phyloP scores from a whole-genome alignment of 495 filamentous ascomycete species.

The Annulohypoxylon stygium region DNA sequence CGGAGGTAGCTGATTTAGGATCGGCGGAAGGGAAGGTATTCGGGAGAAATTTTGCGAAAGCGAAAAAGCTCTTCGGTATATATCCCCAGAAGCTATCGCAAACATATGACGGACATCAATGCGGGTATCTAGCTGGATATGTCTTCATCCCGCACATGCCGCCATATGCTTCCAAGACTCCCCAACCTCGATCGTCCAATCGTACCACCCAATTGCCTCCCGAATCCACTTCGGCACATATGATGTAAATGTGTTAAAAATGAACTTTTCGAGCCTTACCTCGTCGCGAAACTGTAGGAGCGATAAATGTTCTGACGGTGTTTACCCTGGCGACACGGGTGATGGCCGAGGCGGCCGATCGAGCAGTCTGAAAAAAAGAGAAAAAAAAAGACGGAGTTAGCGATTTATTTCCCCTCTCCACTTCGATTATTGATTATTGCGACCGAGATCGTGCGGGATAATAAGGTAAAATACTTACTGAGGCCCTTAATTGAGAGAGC shows the following conservation, averaged over 20 bases:
- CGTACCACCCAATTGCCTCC: slow-evolving; percentile 26
- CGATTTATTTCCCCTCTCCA: slow-evolving; percentile 14
- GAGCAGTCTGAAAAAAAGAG: slow-evolving; percentile 67
- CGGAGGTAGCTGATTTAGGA: slow-evolving; percentile 3
- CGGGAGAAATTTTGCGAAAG: slow-evolving; percentile 2
- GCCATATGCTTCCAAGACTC: background rate
- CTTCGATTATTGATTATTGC: background rate
- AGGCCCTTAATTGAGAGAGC: slow-evolving; percentile 48
- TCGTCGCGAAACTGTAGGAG: slow-evolving; percentile 77
- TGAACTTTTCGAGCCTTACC: slow-evolving; percentile 64
- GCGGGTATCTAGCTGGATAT: background rate
- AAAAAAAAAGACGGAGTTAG: slow-evolving; percentile 42
- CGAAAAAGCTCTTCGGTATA: slow-evolving; percentile 1
- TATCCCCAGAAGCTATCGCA: background rate
- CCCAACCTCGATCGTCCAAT: slow-evolving; percentile 6
- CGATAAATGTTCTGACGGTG: slow-evolving; percentile 83
- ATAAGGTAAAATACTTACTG: slow-evolving; percentile 33
- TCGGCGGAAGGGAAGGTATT: background rate
- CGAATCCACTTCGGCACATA: slow-evolving; percentile 17
- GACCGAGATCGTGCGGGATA: background rate
- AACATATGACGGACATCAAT: background rate
- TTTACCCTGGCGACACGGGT: slow-evolving; percentile 81
- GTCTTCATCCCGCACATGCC: background rate
- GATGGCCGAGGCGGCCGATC: slow-evolving; percentile 75
- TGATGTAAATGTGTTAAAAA: slow-evolving; percentile 37